Percentiles rank a stretch among this genome's conserved stretches.
Conservation (phyloP, 805 yeast genomes). For the Teunomyces pallodes region DNA sequence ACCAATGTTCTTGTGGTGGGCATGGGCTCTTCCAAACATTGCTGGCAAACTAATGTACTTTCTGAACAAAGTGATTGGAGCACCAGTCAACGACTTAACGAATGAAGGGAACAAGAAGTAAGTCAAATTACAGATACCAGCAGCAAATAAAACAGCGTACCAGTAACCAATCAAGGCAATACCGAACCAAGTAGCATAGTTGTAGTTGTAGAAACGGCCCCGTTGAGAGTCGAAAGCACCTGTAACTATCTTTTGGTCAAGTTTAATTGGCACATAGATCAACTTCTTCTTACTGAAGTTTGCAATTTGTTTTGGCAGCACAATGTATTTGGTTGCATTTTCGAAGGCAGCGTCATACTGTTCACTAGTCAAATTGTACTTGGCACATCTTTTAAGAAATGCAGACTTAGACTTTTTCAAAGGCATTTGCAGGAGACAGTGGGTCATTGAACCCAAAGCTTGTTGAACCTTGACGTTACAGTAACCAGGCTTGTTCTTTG, state of each 20-base stretch:
- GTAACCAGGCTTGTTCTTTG: slow-evolving; percentile 24
- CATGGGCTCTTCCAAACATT: slow-evolving; percentile 24
- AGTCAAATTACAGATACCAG: slow-evolving; percentile 30
- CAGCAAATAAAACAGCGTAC: slow-evolving; percentile 28
- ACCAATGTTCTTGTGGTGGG: slow-evolving; percentile 11
- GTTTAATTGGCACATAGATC: slow-evolving; percentile 34
- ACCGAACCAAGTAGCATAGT: slow-evolving; percentile 42
- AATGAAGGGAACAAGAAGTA: slow-evolving; percentile 21
- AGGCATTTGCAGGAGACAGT: slow-evolving; percentile 27
- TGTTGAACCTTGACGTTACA: slow-evolving; percentile 35
- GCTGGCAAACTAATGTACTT: slow-evolving; percentile 35
- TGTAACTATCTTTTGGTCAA: slow-evolving; percentile 20
- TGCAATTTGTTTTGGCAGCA: slow-evolving; percentile 25
- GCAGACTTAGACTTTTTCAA: slow-evolving; percentile 9
- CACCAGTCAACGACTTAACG: slow-evolving; percentile 26
- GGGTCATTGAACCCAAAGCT: slow-evolving; percentile 39
- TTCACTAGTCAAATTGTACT: slow-evolving; percentile 24
- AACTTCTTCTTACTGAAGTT: slow-evolving; percentile 2
- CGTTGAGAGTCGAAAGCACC: slow-evolving; percentile 26
- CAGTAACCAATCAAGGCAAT: slow-evolving; percentile 27
- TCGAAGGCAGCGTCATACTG: slow-evolving; percentile 33
- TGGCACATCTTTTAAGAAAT: slow-evolving; percentile 17
- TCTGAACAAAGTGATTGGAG: slow-evolving; percentile 19
- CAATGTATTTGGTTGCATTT: slow-evolving; percentile 41
- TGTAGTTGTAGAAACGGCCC: slow-evolving; percentile 28